phyloP scores from a whole-genome alignment of 2,329 filamentous ascomycete genomes.

The Catunica adiposa region DNA sequence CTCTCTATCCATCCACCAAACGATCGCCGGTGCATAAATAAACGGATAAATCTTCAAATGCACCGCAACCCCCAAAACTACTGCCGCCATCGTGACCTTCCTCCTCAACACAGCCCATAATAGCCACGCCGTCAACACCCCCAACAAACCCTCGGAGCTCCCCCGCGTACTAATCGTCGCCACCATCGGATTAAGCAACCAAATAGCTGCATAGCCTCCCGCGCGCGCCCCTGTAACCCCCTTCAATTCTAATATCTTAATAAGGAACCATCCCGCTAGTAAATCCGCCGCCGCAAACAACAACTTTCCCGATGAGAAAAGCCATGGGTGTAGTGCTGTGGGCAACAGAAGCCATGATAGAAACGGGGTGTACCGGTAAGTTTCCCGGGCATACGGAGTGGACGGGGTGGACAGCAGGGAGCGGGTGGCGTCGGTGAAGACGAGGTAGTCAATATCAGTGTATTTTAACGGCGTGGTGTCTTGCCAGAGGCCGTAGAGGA shows the following conservation, averaged over 20 bases:
- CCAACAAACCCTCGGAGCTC: slow-evolving; percentile 80
- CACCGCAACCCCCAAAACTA: slow-evolving; percentile 65
- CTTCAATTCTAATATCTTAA: slow-evolving; percentile 26
- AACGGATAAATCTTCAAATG: slow-evolving; percentile 99
- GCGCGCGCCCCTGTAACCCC: slow-evolving; percentile 36
- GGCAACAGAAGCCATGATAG: slow-evolving; percentile 83
- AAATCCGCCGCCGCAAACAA: slow-evolving; percentile 75
- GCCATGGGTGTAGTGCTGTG: slow-evolving; percentile 41
- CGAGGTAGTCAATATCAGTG: slow-evolving; percentile 96
- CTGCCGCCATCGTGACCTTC: slow-evolving; percentile 48
- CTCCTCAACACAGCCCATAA: slow-evolving; percentile 63
- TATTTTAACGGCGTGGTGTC: slow-evolving; percentile 92
- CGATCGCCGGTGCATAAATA: slow-evolving; percentile 69
- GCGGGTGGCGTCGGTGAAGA: slow-evolving; percentile 89
- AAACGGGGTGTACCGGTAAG: slow-evolving; percentile 91
- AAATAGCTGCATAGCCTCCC: slow-evolving; percentile 66
- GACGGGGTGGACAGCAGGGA: slow-evolving; percentile 35
- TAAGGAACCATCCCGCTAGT: slow-evolving; percentile 42
- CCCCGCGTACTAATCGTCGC: slow-evolving; percentile 90
- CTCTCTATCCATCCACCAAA: slow-evolving; percentile 61
- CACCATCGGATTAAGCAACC: slow-evolving; percentile 96
- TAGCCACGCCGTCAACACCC: slow-evolving; percentile 65
- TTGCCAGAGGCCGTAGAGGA: slow-evolving; percentile 83
- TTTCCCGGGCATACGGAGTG: slow-evolving; percentile 68
- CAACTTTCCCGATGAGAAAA: slow-evolving; percentile 70